Evolutionary conservation across 768 basidiomycete species (phyloP).

Genomic region (Lactarius evosmus): DNA sequence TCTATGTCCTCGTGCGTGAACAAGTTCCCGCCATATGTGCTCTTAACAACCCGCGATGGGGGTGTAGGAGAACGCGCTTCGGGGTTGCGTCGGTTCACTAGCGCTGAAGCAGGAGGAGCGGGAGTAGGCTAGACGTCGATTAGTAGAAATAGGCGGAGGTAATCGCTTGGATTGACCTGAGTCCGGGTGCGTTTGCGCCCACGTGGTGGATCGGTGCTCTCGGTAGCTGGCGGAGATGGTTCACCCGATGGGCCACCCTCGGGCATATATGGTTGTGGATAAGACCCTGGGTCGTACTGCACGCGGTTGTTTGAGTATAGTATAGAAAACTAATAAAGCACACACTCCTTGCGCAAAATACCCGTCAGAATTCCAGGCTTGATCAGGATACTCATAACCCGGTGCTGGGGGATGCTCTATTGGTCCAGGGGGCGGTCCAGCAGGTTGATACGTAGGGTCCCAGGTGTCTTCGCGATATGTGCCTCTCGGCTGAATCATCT

Average conservation of each 20-base stretch:
- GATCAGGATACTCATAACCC: constrained; percentile 59
- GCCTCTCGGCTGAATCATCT: constrained; percentile 28
- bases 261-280: constrained; percentile 56
- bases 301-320: constrained; percentile 1
- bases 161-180: constrained; percentile 39
- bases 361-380: constrained; percentile 41
- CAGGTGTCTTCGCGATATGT: constrained; percentile 39
- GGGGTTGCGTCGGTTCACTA: constrained; percentile 63
- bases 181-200: constrained; percentile 68
- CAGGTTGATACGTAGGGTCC: constrained; percentile 52
- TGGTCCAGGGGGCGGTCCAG: constrained; percentile 41
- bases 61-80: constrained; percentile 81
- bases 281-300: constrained; percentile 53
- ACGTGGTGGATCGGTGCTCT: constrained; percentile 42
- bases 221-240: constrained; percentile 35
- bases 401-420: constrained; percentile 45
- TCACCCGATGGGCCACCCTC: constrained; percentile 45
- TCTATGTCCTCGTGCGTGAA: constrained; percentile 81
- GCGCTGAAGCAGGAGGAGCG: constrained; percentile 60
- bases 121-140: constrained; percentile 47
- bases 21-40: constrained; percentile 84
- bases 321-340: constrained; percentile 12
- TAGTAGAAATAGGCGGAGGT: constrained; percentile 6
- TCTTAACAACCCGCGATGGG: constrained; percentile 79
- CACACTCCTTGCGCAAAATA: constrained; percentile 60